A percentile compares a stretch with the other conserved stretches of the same genome.
These are phyloP conservation scores for Botryotinia calthae DNA, from an alignment of 2,329 filamentous ascomycete species.

Conservation along the genomic window DNA sequence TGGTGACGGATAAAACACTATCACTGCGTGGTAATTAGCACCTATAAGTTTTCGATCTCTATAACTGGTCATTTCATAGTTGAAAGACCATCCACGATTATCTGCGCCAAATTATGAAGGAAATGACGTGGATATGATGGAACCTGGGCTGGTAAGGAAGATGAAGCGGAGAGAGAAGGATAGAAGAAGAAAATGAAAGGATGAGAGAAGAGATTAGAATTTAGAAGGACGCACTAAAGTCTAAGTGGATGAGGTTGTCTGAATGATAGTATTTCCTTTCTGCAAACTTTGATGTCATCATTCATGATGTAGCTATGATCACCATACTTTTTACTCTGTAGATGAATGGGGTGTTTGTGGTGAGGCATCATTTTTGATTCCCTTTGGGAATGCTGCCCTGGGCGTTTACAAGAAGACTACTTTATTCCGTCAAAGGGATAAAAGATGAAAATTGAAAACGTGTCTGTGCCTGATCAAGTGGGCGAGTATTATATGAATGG, in stretches of 20 bases:
- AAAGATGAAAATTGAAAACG: not conserved
- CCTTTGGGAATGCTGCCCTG: not conserved
- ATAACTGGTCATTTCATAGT: too few species aligned
- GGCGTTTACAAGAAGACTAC: not conserved
- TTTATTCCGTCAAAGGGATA: not conserved
- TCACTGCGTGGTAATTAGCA: too few species aligned
- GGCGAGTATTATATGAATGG: not conserved
- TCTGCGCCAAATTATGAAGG: too few species aligned
- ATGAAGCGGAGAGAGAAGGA: not conserved
- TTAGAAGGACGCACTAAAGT: not conserved
- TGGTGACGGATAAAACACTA: too few species aligned
- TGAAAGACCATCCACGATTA: too few species aligned
- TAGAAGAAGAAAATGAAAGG: not conserved
- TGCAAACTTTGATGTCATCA: too few species aligned
- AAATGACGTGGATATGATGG: not conserved
- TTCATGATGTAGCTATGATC: not conserved
- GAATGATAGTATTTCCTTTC: not conserved
- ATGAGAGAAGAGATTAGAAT: not conserved
- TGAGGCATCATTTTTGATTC: not conserved
- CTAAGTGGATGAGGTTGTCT: slow-evolving; percentile 6
- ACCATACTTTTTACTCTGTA: not conserved
- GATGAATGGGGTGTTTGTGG: not conserved
- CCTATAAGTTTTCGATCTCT: too few species aligned
- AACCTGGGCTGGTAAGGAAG: not conserved
- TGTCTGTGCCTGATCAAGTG: not conserved